phyloP scores from a whole-genome alignment of 495 filamentous ascomycete genomes.

The Darksidea phi region DNA sequence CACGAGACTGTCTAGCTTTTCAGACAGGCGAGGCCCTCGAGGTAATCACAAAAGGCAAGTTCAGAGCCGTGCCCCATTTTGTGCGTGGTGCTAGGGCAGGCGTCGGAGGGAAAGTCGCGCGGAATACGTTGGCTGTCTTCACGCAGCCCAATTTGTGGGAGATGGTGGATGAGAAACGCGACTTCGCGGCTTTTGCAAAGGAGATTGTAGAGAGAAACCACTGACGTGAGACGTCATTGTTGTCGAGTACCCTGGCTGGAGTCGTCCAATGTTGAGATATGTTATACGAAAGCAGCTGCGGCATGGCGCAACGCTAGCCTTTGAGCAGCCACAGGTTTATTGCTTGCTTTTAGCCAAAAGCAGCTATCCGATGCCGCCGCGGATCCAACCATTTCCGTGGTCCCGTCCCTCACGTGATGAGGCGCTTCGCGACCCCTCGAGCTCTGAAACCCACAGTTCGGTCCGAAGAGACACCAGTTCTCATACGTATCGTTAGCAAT shows the following conservation, averaged over 20 bases:
- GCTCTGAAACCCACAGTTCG: too few species aligned
- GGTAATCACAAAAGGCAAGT: slow-evolving; percentile 80
- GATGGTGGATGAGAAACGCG: slow-evolving; percentile 69
- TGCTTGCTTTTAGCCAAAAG: too few species aligned
- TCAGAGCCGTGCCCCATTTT: slow-evolving; percentile 95
- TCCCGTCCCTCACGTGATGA: too few species aligned
- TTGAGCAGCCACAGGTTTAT: too few species aligned
- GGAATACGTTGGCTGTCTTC: slow-evolving; percentile 95
- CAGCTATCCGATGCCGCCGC: too few species aligned
- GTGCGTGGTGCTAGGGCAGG: slow-evolving; percentile 67
- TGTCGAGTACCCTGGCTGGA: neutral
- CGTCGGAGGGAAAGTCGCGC: slow-evolving; percentile 57
- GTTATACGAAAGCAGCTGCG: neutral
- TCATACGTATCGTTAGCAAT: too few species aligned
- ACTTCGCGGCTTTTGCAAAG: slow-evolving; percentile 87
- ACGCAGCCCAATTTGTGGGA: slow-evolving; percentile 94
- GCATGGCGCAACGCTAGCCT: neutral
- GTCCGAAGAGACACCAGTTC: too few species aligned
- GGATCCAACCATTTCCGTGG: too few species aligned
- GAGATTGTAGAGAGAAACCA: slow-evolving; percentile 76
- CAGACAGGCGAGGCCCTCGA: slow-evolving; percentile 93
- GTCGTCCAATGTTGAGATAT: neutral
- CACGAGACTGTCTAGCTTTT: slow-evolving; percentile 85
- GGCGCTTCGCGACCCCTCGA: too few species aligned
- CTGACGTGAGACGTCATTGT: slow-evolving; percentile 13